Base-by-base conservation (phyloP, 176 grass and related monocot genomes). In the Triticum dicoccoides region DNA sequence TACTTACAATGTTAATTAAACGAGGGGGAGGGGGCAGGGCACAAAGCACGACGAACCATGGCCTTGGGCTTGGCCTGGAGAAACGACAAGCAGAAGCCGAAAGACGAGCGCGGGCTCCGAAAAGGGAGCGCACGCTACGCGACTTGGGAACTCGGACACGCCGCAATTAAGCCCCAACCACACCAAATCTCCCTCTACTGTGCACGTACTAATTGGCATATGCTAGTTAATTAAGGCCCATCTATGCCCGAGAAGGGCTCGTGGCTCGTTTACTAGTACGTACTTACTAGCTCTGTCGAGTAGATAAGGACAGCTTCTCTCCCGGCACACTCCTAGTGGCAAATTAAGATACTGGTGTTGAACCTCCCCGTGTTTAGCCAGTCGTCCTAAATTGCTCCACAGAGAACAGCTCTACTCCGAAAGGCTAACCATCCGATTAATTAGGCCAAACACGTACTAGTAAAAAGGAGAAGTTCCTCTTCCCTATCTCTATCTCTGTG, bases 81-180 rank as follows among this genome's bases (percentile, higher is more conserved):
- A 90, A 39, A 62, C 38, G 88, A 90, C 84, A 82, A 41, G 79
- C 9, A 15, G 62, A 65, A 77, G 49, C 21, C 61, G 72, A 77
- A 49, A 81, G 70, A 69, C 20, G 15, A 38, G 80, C 89, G 38
- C 84, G 64, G 25, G 23, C 42, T 78, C 54, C 84, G 11, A 90
- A 73, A 35, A 63, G 68, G 38, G 32, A 2, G 8, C 15, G 49
- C 17, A 49, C 24, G 4, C 42, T 3, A 2, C 7, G 11, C 39
- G 18, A 5, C 54, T 73, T 76, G 23, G 73, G 73, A 76, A 34
- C 61, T 41, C 69, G 38, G 35, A 72, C 37, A 65, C 61, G 78
- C 66, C 66, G 80, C 81, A 84, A 80, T 73, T 87, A 87, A 73
- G 56, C 73, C 41, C 65, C 72, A 87, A 87, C 73, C 47, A 4